A percentile compares a stretch with the other conserved stretches of the same genome.
These are phyloP conservation scores for Silene conica DNA, from an alignment of 148 eudicot genomes.

Conservation along the genomic window DNA sequence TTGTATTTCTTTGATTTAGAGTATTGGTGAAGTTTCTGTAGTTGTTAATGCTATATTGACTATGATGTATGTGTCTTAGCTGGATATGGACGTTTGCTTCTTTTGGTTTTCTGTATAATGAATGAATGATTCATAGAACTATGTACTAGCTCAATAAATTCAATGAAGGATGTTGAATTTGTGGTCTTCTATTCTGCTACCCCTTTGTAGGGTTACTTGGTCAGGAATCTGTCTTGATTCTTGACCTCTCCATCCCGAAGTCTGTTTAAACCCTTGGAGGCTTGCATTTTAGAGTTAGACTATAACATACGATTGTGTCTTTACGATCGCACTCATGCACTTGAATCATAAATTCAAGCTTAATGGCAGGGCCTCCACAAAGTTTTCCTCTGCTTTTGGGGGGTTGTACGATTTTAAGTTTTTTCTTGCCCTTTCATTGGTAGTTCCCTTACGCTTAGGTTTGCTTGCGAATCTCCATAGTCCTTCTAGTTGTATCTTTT, in stretches of 20 bases:
- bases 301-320: neutral
- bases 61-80: neutral
- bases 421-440: neutral
- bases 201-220: neutral
- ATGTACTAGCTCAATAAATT: neutral
- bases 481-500: too few species aligned
- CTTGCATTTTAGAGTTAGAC: neutral
- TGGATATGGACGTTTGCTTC: neutral
- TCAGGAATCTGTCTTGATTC: neutral
- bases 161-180: neutral
- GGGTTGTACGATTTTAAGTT: neutral
- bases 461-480: neutral
- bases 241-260: neutral
- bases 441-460: neutral
- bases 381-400: neutral
- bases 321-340: neutral
- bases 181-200: neutral
- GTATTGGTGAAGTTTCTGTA: conserved; percentile 11
- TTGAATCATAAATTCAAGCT: neutral
- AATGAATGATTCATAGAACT: neutral
- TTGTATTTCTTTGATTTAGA: neutral
- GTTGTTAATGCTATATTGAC: conserved; percentile 3
- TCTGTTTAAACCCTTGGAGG: neutral
- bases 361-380: neutral
- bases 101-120: neutral